Conservation (phyloP, 2,329 filamentous ascomycete genomes). For the Aspergillus udagawae region DNA sequence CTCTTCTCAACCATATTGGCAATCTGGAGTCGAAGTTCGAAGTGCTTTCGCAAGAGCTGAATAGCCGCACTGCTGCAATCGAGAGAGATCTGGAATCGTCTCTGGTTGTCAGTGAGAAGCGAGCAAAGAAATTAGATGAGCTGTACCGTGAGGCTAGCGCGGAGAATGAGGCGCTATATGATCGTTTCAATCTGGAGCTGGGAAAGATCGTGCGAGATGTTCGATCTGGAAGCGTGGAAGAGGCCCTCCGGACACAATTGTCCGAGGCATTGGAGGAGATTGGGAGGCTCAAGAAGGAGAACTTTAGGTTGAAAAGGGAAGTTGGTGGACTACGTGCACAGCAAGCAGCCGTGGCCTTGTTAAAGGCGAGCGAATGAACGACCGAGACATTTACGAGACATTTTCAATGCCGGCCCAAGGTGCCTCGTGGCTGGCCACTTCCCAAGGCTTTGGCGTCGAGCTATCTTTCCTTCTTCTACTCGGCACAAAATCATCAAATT, state of each 20-base stretch:
- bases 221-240: slow-evolving; percentile 71
- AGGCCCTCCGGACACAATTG: slow-evolving; percentile 68
- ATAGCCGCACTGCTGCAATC: slow-evolving; percentile 59
- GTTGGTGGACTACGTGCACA: slow-evolving; percentile 64
- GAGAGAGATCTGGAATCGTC: slow-evolving; percentile 68
- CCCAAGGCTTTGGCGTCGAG: slow-evolving; percentile 1
- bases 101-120: slow-evolving; percentile 69
- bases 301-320: slow-evolving; percentile 76
- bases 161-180: slow-evolving; percentile 90
- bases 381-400: slow-evolving; percentile 1
- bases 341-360: slow-evolving; percentile 31
- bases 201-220: slow-evolving; percentile 75
- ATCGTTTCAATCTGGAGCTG: slow-evolving; percentile 87
- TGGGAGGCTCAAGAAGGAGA: slow-evolving; percentile 76
- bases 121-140: slow-evolving; percentile 78
- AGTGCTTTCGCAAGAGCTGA: slow-evolving; percentile 55
- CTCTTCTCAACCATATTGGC: slow-evolving; percentile 51
- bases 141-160: slow-evolving; percentile 81
- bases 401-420: slow-evolving; percentile 4
- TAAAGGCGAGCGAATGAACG: slow-evolving; percentile 28
- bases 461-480: not conserved
- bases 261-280: slow-evolving; percentile 74
- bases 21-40: slow-evolving; percentile 66
- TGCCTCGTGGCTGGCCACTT: slow-evolving; percentile 8
- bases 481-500: not conserved